A percentile compares a stretch with the other conserved stretches of the same genome.
These are phyloP conservation scores for Fragaria nilgerrensis DNA, from an alignment of 306 rosid species.

Conservation along the genomic window DNA sequence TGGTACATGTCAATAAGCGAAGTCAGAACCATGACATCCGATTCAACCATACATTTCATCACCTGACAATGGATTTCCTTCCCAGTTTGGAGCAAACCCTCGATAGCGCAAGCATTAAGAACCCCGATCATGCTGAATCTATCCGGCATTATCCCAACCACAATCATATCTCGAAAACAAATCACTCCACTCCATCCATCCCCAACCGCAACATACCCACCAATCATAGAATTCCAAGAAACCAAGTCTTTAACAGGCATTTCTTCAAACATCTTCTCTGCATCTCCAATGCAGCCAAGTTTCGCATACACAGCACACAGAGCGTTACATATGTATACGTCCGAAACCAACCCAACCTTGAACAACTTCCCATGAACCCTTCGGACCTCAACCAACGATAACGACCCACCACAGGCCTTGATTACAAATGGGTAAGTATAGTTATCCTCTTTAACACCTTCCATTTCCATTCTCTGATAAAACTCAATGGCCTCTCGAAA, in stretches of 20 bases:
- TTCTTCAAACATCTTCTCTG: conserved; percentile 49
- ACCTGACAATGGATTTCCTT: conserved; percentile 49
- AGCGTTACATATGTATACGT: conserved; percentile 45
- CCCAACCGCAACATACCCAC: conserved; percentile 39
- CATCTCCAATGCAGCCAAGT: conserved; percentile 34
- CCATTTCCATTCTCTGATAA: conserved; percentile 41
- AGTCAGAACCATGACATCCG: conserved; percentile 46
- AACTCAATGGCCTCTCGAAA: conserved; percentile 35
- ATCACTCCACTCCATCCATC: conserved; percentile 31
- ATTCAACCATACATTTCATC: conserved; percentile 39
- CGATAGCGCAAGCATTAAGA: conserved; percentile 47
- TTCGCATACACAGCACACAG: conserved; percentile 48
- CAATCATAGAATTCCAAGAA: conserved; percentile 56
- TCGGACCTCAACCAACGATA: conserved; percentile 25
- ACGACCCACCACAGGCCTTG: conserved; percentile 48
- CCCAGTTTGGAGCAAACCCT: conserved; percentile 25
- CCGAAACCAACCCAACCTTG: conserved; percentile 47
- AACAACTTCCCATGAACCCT: conserved; percentile 44
- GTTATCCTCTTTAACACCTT: conserved; percentile 42
- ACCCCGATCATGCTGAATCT: conserved; percentile 39
- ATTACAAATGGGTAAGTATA: conserved; percentile 49
- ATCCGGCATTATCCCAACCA: conserved; percentile 38
- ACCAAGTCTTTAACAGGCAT: conserved; percentile 47
- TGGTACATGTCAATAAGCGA: conserved; percentile 52
- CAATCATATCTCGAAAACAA: conserved; percentile 44